A percentile compares a stretch with the other conserved stretches of the same genome.
Evolutionary conservation across 306 rosid species (phyloP).

Genomic region (Rubus idaeus): DNA sequence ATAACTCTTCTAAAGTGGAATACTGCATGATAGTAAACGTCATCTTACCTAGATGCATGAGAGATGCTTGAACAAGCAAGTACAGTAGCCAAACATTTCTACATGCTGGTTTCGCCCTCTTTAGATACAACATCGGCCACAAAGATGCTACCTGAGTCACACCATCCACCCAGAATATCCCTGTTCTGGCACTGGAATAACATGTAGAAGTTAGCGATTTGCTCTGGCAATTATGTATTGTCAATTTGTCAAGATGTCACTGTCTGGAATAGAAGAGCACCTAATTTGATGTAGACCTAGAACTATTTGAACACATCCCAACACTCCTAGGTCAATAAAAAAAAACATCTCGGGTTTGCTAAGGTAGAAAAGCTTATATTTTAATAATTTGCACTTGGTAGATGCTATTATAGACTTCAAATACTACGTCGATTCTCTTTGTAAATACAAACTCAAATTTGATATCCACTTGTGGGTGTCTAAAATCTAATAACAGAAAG

Average conservation of each 20-base stretch:
- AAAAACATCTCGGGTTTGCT: background rate
- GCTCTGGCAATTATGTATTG: slow-evolving; percentile 1
- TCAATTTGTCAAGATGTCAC: slow-evolving; percentile 8
- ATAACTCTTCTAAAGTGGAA: background rate
- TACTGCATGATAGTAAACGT: background rate
- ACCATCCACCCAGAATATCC: slow-evolving; percentile 92
- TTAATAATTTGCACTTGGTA: background rate
- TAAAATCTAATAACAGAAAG: background rate
- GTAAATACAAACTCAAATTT: background rate
- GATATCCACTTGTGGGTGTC: background rate
- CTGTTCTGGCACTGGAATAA: slow-evolving; percentile 62
- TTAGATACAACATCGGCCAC: slow-evolving; percentile 52
- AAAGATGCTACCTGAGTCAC: slow-evolving; percentile 82
- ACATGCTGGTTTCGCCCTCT: slow-evolving; percentile 16
- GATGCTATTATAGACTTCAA: background rate
- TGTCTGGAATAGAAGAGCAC: slow-evolving; percentile 1
- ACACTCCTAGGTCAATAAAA: background rate
- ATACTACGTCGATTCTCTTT: background rate
- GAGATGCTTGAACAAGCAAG: slow-evolving; percentile 3
- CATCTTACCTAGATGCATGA: slow-evolving; percentile 2
- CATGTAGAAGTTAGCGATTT: slow-evolving; percentile 20
- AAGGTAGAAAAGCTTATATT: background rate
- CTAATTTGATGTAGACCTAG: slow-evolving; percentile 4
- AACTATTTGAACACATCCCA: background rate
- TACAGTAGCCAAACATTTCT: slow-evolving; percentile 6